Evolutionary conservation across 176 grass and related monocot species (phyloP).

Genomic region (Triticum timopheevii): DNA sequence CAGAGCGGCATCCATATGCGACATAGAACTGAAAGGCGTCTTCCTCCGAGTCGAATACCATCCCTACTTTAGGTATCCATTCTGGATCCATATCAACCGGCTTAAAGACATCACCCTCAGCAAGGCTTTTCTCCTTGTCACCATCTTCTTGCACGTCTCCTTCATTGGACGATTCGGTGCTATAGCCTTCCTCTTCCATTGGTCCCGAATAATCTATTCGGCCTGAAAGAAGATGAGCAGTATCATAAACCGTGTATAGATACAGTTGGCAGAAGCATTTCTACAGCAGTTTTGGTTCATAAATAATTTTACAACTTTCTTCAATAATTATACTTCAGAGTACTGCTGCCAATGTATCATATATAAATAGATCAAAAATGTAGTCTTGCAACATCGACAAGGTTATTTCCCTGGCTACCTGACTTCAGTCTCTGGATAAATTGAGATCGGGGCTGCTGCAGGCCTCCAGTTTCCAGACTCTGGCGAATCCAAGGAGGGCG

Average conservation of each 20-base stretch:
- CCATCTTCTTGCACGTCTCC: constrained; percentile 53
- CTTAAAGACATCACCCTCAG: constrained; percentile 24
- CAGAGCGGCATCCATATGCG: constrained; percentile 62
- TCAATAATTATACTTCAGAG: neutral
- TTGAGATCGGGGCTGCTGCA: no score
- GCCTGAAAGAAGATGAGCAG: constrained; percentile 17
- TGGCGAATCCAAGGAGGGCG: no score
- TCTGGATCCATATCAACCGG: constrained; percentile 54
- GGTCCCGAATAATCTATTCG: neutral
- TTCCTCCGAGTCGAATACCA: constrained; percentile 79
- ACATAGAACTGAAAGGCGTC: constrained; percentile 88
- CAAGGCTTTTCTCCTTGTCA: constrained; percentile 42
- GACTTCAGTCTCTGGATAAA: no score
- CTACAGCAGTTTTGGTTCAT: neutral
- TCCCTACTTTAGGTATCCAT: constrained; percentile 62
- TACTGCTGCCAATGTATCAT: no score
- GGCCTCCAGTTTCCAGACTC: no score
- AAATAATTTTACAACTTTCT: neutral
- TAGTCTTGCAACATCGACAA: no score
- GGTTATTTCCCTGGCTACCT: no score
- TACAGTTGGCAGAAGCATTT: constrained; percentile 24
- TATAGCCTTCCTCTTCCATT: constrained; percentile 59
- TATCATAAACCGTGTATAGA: neutral
- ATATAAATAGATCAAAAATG: no score
- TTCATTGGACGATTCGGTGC: constrained; percentile 59